Conservation (phyloP, 2,329 filamentous ascomycete genomes). For the Huntiella omanensis region DNA sequence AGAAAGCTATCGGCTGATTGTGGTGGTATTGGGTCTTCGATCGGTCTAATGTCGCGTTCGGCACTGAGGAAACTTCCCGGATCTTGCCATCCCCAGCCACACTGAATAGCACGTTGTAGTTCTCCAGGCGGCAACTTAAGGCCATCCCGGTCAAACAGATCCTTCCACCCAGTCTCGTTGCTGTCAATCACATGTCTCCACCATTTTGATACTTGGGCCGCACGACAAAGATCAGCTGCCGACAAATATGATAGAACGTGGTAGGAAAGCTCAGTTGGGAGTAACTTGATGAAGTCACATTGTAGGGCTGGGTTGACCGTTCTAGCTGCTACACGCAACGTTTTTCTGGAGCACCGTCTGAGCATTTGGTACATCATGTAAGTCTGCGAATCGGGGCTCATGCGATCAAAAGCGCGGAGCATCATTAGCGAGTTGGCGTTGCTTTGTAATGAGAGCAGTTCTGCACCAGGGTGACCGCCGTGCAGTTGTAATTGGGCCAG, state of each 20-base stretch:
- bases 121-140: slow-evolving; percentile 65
- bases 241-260: slow-evolving; percentile 80
- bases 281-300: slow-evolving; percentile 71
- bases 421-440: slow-evolving; percentile 24
- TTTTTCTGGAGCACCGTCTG: slow-evolving; percentile 69
- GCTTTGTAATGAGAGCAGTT: slow-evolving; percentile 59
- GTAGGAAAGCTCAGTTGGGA: slow-evolving; percentile 73
- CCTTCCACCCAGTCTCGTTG: slow-evolving; percentile 92
- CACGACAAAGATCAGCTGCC: slow-evolving; percentile 66
- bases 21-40: too few species aligned
- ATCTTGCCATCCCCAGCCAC: slow-evolving; percentile 97
- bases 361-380: slow-evolving; percentile 96
- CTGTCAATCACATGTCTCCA: slow-evolving; percentile 84
- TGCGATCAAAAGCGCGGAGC: slow-evolving; percentile 74
- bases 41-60: slow-evolving; percentile 55
- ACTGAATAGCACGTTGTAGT: slow-evolving; percentile 63
- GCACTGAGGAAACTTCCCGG: slow-evolving; percentile 55
- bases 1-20: too few species aligned
- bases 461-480: slow-evolving; percentile 7
- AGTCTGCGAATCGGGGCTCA: slow-evolving; percentile 80
- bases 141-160: slow-evolving; percentile 69
- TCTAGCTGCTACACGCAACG: slow-evolving; percentile 72
- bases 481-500: slow-evolving; percentile 5
- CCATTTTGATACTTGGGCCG: slow-evolving; percentile 81
- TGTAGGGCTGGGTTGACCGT: slow-evolving; percentile 88